A percentile compares a stretch with the other conserved stretches of the same genome.
Conservation (phyloP, 2,329 filamentous ascomycete species). For the Penicillium sp. region DNA sequence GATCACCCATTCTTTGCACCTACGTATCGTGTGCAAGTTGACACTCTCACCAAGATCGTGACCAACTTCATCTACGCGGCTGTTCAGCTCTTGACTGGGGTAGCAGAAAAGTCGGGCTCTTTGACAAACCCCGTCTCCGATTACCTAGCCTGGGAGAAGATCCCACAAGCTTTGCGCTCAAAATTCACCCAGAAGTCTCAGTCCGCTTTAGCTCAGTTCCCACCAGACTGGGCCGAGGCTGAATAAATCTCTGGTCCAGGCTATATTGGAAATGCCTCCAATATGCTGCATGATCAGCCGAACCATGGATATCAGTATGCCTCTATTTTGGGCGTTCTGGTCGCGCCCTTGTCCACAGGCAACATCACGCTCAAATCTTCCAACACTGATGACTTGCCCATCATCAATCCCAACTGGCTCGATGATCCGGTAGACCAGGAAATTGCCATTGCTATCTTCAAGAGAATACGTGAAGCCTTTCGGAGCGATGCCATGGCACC, state of each 20-base stretch:
- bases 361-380: conserved; percentile 45
- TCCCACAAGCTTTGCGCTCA: conserved; percentile 29
- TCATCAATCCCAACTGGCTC: conserved; percentile 55
- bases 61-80: conserved; percentile 21
- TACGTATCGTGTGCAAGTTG: conserved; percentile 33
- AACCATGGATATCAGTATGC: conserved; percentile 33
- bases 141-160: conserved; percentile 40
- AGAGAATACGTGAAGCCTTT: conserved; percentile 47
- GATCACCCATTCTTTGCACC: conserved; percentile 40
- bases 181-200: conserved; percentile 25
- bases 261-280: conserved; percentile 32
- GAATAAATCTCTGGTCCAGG: conserved; percentile 38
- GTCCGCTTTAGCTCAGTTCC: conserved; percentile 29
- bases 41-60: conserved; percentile 30
- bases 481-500: conserved; percentile 32
- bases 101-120: conserved; percentile 24
- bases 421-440: conserved; percentile 47
- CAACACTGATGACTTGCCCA: conserved; percentile 39
- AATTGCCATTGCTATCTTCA: conserved; percentile 49
- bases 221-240: conserved; percentile 43
- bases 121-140: conserved; percentile 33
- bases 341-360: conserved; percentile 48
- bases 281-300: conserved; percentile 24
- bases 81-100: conserved; percentile 14
- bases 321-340: conserved; percentile 28